phyloP scores from a whole-genome alignment of 768 basidiomycete genomes.

The Naganishia randhawae region DNA sequence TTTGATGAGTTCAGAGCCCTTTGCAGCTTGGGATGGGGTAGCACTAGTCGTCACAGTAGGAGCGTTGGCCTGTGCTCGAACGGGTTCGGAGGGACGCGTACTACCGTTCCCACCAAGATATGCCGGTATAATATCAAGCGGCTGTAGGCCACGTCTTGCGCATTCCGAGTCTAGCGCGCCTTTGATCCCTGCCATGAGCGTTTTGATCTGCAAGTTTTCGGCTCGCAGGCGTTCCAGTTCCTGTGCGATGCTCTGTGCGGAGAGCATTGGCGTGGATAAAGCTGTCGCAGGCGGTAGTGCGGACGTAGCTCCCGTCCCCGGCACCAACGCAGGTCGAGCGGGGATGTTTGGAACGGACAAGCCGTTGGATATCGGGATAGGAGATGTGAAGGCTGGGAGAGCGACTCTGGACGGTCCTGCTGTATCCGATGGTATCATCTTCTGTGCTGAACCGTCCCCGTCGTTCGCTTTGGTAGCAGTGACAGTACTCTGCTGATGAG shows the following conservation, averaged over 20 bases:
- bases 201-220: background rate
- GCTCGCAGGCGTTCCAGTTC: background rate
- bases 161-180: background rate
- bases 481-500: too few species aligned
- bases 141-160: background rate
- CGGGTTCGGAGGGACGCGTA: background rate
- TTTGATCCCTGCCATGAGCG: background rate
- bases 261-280: background rate
- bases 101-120: background rate
- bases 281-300: background rate
- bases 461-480: background rate
- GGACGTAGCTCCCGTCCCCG: background rate
- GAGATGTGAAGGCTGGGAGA: constrained; percentile 13
- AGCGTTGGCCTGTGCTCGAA: background rate
- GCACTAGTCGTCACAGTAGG: background rate
- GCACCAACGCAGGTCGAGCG: background rate
- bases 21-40: background rate
- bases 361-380: constrained; percentile 1
- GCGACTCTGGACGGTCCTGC: background rate
- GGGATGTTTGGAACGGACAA: background rate
- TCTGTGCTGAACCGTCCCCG: too few species aligned
- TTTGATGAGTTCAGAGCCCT: background rate
- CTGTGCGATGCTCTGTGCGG: background rate
- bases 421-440: too few species aligned
- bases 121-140: background rate